Conservation (phyloP, 768 basidiomycete genomes). For the Boletus rex-veris region DNA sequence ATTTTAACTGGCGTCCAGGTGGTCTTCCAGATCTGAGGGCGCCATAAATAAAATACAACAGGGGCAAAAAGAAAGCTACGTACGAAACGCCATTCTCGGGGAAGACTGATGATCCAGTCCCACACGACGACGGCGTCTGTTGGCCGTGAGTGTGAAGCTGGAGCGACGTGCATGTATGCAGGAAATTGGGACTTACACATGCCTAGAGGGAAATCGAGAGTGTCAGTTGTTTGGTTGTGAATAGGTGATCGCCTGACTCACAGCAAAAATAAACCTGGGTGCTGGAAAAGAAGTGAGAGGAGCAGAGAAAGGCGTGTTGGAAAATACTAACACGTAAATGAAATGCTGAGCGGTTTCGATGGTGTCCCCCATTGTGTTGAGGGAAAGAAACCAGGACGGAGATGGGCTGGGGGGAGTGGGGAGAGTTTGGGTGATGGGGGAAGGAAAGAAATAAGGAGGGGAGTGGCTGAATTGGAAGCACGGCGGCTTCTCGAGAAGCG, state of each 20-base stretch:
- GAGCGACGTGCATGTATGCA: slow-evolving; percentile 17
- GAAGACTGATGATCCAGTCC: slow-evolving; percentile 81
- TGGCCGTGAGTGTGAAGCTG: neutral
- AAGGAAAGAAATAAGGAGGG: slow-evolving; percentile 28
- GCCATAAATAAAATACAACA: neutral
- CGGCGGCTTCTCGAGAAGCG: slow-evolving; percentile 29
- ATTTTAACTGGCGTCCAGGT: slow-evolving; percentile 82
- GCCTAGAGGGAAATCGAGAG: slow-evolving; percentile 42
- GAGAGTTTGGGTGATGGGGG: slow-evolving; percentile 10
- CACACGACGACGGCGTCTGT: slow-evolving; percentile 77
- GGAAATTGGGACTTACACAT: slow-evolving; percentile 53
- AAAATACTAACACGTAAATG: slow-evolving; percentile 59
- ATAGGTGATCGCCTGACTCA: slow-evolving; percentile 40
- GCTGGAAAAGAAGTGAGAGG: slow-evolving; percentile 26
- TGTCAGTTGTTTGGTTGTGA: slow-evolving; percentile 25
- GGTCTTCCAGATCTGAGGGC: slow-evolving; percentile 70
- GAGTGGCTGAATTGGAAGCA: slow-evolving; percentile 24
- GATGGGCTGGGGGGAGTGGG: slow-evolving; percentile 6
- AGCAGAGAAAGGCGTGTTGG: neutral
- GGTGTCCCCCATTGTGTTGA: slow-evolving; percentile 40
- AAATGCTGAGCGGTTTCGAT: slow-evolving; percentile 65
- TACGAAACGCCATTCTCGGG: slow-evolving; percentile 77
- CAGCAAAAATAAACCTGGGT: slow-evolving; percentile 83
- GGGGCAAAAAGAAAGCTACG: slow-evolving; percentile 18
- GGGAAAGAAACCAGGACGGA: slow-evolving; percentile 13